phyloP scores from a whole-genome alignment of 805 yeast species.

The Pichia cephalocereana region DNA sequence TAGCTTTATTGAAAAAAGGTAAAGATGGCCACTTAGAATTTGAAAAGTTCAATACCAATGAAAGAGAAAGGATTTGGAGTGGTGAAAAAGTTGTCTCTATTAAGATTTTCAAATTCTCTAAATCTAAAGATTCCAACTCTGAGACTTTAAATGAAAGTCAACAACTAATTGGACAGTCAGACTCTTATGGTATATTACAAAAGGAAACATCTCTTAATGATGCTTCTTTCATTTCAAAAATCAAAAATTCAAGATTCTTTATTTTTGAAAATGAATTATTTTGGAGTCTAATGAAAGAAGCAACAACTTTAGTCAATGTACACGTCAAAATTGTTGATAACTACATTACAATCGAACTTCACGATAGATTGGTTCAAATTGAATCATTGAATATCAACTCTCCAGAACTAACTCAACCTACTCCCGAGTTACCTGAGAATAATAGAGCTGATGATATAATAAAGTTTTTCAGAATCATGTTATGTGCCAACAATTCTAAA shows the following conservation, averaged over 20 bases:
- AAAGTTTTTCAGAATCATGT: conserved; percentile 46
- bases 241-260: conserved; percentile 59
- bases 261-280: conserved; percentile 87
- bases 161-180: conserved; percentile 8
- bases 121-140: background rate
- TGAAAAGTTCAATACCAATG: conserved; percentile 26
- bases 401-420: background rate
- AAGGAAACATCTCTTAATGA: conserved; percentile 2
- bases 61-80: conserved; percentile 23
- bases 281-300: conserved; percentile 68
- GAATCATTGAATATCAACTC: conserved; percentile 25
- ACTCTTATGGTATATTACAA: conserved; percentile 2
- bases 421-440: conserved; percentile 18
- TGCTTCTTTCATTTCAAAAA: conserved; percentile 37
- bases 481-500: conserved; percentile 48
- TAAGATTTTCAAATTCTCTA: conserved; percentile 30
- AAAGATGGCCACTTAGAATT: conserved; percentile 36
- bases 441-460: conserved; percentile 45
- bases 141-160: conserved; percentile 5
- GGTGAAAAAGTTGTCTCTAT: conserved; percentile 46
- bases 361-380: conserved; percentile 61
- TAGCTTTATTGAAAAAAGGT: conserved; percentile 55
- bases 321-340: conserved; percentile 59
- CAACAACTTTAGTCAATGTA: conserved; percentile 55
- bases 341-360: conserved; percentile 55